phyloP scores from a whole-genome alignment of 257 asterid species.

The Petrea volubilis region DNA sequence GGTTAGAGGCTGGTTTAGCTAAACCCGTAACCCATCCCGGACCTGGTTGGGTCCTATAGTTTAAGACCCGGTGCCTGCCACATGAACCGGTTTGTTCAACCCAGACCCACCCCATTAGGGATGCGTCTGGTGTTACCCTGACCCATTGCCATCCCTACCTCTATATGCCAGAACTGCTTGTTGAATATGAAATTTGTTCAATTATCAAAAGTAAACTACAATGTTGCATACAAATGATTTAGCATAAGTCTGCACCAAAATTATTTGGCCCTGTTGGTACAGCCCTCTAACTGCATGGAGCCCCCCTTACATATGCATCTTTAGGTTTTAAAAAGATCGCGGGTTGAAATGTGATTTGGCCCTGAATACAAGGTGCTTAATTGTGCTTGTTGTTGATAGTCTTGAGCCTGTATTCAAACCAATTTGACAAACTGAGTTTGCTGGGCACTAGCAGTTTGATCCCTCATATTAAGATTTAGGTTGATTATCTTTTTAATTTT shows the following conservation, averaged over 20 bases:
- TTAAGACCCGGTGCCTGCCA: too few relatives aligned
- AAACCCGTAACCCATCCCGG: too few relatives aligned
- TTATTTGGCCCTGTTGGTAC: not conserved
- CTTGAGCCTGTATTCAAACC: not conserved
- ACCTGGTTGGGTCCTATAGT: too few relatives aligned
- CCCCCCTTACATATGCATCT: not conserved
- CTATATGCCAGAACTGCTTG: conserved; percentile 13
- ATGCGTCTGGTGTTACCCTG: too few relatives aligned
- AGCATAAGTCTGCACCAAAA: not conserved
- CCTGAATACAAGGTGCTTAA: not conserved
- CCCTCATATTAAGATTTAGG: not conserved
- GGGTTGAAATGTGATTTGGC: not conserved
- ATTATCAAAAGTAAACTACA: not conserved
- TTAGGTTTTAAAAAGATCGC: not conserved
- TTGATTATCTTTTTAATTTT: not conserved
- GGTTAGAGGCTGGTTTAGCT: too few relatives aligned
- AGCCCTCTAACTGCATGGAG: not conserved
- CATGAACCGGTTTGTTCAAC: too few relatives aligned
- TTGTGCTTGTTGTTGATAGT: not conserved
- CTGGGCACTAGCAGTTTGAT: not conserved
- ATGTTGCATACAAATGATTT: not conserved
- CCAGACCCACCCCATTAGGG: too few relatives aligned
- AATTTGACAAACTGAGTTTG: not conserved
- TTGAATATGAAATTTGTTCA: not conserved
- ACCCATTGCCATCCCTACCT: too few relatives aligned